Base-by-base conservation (phyloP, 2,329 filamentous ascomycete species). In the Cordyceps cateniannulata region DNA sequence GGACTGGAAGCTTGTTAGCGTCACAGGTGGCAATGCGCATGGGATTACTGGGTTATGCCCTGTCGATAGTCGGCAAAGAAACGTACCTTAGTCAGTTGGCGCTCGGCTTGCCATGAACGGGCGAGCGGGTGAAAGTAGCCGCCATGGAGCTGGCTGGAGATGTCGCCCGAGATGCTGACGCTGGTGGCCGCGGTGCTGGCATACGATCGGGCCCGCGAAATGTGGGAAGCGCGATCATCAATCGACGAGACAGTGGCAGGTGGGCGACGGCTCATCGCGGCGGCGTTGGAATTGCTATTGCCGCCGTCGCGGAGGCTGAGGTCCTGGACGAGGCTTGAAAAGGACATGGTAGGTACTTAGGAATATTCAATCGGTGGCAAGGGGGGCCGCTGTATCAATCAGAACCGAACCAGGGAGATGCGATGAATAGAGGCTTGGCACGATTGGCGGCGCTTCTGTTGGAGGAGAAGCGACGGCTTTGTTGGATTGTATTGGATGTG, bases 51-150 rank as follows among this genome's bases (percentile, higher is more conserved):
- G 25, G 16, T 5, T 10, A 18, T 49, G 29, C 44, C 6, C 12
- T 14, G 22, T 12, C 10, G 16, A 18, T 12, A 29, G n/a, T 20
- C 20, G 20, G 6, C 32, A 8, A 42, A 16, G n/a, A 29, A 24
- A 69, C 79, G 61, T 67, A 90, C 90, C 85, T 93, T 93, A 64
- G 90, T 93, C 72, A 95, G 80, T 76, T 93, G 90, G 66, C 89
- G 83, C 77, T 93, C 90, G 38, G 89, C 86, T 74, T 95, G 90
- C 90, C 90, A 95, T 68, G 87, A 83, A 66, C 90, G 82, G 61
- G 88, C 87, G 60, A 95, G 80, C 51, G 90, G 89, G 69, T 95
- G 90, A 68, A 86, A 87, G 75, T 93, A 93, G 62, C 90, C 90
- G 58, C 89, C 88, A 70, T 95, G 90, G 47, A 93, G 82, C 75